Base-by-base conservation (phyloP, 768 basidiomycete genomes). In the Suillus occidentalis region DNA sequence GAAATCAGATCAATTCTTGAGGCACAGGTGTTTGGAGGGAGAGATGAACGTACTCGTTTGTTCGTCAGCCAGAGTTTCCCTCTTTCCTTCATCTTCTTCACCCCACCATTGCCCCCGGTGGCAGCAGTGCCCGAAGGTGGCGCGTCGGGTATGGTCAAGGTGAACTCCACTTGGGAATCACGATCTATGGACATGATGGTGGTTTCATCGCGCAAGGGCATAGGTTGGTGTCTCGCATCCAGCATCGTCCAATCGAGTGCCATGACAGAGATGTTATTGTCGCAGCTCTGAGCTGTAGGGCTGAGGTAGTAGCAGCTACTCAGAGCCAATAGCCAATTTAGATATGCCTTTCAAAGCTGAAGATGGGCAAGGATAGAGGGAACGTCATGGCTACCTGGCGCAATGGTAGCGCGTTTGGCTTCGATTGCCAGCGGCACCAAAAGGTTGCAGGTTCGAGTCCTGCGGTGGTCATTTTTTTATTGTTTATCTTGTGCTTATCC, bases 361-460 rank as follows among this genome's bases (percentile, higher is more conserved):
- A 7, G 2, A 25, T 39, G 22, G 10, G 37, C 13, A n/a, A 37
- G n/a, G 3, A 40, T 18, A 6, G 0, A 9, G 9, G 25, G 16
- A 36, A 14, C 16, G 6, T 58, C 40, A 80, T 77, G 88, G 86
- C 85, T 88, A 86, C 89, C 88, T 92, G 81, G 90, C 90, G 89
- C 90, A 91, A 92, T 91, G 90, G 90, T 91, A 92, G 90, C 90
- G 90, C 90, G 89, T 92, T 90, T 91, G 90, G 90, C 90, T 92
- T 92, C 90, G 89, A 90, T 84, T 71, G 87, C 81, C 68, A 78
- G 80, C 78, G 86, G 80, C 67, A 92, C 90, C 91, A 91, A 91
- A 89, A 92, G 91, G 91, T 89, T 92, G 91, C 90, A 92, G 91
- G 91, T 92, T 92, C 91, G 90, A 92, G 89, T 90, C 91, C 91